These are phyloP conservation scores for Talaromyces nanjingensis DNA, from an alignment of 495 filamentous ascomycete species.

Conservation along the genomic window DNA sequence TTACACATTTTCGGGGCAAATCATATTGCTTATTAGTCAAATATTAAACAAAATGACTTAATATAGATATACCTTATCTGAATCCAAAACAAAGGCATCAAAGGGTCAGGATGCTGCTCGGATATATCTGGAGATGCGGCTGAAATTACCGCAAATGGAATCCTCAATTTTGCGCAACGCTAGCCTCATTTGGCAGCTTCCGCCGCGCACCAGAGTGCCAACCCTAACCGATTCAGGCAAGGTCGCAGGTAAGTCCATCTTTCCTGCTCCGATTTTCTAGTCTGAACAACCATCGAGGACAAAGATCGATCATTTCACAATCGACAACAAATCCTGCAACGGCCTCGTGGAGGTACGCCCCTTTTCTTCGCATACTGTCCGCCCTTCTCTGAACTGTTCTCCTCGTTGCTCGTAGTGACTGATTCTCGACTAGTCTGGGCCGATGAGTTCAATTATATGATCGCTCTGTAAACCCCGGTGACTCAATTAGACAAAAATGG, in stretches of 20 bases:
- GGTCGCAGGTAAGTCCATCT: not conserved
- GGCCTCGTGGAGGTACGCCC: not conserved
- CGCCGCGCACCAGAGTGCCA: not conserved
- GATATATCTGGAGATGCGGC: not conserved
- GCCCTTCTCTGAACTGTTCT: not conserved
- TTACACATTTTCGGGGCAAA: not conserved
- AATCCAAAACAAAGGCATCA: not conserved
- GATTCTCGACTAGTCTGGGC: not conserved
- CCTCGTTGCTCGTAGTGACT: not conserved
- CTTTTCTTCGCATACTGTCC: not conserved
- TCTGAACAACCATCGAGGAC: not conserved
- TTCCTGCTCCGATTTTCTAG: not conserved
- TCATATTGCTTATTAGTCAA: not conserved
- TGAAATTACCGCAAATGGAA: not conserved
- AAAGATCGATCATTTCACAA: not conserved
- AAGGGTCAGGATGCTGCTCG: not conserved
- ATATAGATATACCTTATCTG: not conserved
- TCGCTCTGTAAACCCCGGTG: not conserved
- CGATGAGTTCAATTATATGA: not conserved
- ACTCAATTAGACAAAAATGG: slow-evolving; percentile 12
- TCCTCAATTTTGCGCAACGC: not conserved
- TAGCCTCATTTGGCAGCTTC: not conserved
- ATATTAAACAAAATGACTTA: not conserved
- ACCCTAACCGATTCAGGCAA: not conserved
- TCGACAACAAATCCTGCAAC: not conserved